Evolutionary conservation across 495 filamentous ascomycete species (phyloP).

Genomic region (Clavariopsis aquatica): DNA sequence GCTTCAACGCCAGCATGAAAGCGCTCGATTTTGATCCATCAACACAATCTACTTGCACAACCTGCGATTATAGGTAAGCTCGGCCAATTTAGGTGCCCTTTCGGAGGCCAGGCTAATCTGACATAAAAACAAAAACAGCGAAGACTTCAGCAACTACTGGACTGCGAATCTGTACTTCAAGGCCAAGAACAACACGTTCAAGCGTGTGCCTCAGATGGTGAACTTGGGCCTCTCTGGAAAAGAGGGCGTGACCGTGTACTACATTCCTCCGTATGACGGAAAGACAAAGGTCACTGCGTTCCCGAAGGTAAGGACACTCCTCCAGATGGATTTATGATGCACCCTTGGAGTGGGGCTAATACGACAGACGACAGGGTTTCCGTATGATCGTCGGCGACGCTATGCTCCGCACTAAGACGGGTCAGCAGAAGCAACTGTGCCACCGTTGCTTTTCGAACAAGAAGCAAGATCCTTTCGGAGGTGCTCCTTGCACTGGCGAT

Average conservation of each 20-base stretch:
- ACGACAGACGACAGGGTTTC: constrained; percentile 20
- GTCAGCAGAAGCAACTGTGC: constrained; percentile 44
- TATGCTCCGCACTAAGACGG: constrained; percentile 12
- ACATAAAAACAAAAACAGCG: not conserved
- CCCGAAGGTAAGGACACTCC: constrained; percentile 7
- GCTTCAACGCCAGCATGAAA: constrained; percentile 32
- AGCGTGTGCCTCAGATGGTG: constrained; percentile 34
- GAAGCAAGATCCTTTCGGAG: constrained; percentile 50
- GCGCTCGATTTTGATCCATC: constrained; percentile 22
- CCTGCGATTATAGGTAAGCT: constrained; percentile 23
- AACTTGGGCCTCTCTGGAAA: constrained; percentile 27
- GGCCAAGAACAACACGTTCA: constrained; percentile 33
- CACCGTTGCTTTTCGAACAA: constrained; percentile 53
- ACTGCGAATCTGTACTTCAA: constrained; percentile 35
- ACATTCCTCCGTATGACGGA: constrained; percentile 36
- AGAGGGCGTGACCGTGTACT: constrained; percentile 33
- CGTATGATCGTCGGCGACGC: constrained; percentile 32
- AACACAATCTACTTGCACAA: constrained; percentile 24
- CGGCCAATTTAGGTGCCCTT: not conserved
- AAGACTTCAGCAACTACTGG: constrained; percentile 37
- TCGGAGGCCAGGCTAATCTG: too few species aligned
- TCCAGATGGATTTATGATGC: not conserved
- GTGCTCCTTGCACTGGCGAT: constrained; percentile 54
- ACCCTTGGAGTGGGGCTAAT: not conserved
- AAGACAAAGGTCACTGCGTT: constrained; percentile 35